These are phyloP conservation scores for Bruguiera parviflora DNA, from an alignment of 345 rosid genomes.

Conservation along the genomic window DNA sequence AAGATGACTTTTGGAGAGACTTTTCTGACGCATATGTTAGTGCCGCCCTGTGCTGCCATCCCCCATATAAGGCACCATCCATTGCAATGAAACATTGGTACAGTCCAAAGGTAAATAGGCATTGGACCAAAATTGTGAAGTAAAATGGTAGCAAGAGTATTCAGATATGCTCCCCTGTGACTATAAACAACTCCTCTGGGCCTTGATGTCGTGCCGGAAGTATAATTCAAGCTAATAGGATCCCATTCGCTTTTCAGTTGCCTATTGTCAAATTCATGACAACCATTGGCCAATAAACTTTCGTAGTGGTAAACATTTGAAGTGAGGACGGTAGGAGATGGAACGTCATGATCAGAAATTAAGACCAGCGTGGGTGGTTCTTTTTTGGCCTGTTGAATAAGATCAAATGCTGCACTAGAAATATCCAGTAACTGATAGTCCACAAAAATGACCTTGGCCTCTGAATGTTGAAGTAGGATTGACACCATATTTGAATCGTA, in stretches of 20 bases:
- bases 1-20: conserved; percentile 55
- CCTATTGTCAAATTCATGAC: conserved; percentile 34
- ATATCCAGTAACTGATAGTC: conserved; percentile 51
- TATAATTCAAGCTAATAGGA: conserved; percentile 73
- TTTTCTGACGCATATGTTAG: conserved; percentile 64
- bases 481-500: conserved; percentile 55
- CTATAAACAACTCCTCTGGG: conserved; percentile 87
- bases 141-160: conserved; percentile 55
- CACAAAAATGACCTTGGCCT: conserved; percentile 56
- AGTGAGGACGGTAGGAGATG: conserved; percentile 3
- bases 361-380: conserved; percentile 39
- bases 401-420: conserved; percentile 53
- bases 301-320: conserved; percentile 37
- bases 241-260: conserved; percentile 68
- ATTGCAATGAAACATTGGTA: conserved; percentile 93
- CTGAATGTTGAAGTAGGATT: conserved; percentile 47
- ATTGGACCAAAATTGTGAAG: conserved; percentile 47
- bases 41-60: conserved; percentile 81
- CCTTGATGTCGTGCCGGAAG: conserved; percentile 81
- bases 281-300: conserved; percentile 43
- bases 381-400: conserved; percentile 30
- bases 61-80: conserved; percentile 95
- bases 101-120: conserved; percentile 81
- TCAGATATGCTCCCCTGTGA: conserved; percentile 86
- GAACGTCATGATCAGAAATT: conserved; percentile 39